Evolutionary conservation across 192 early-diverging fungal species (phyloP).

Genomic region (Gaertneriomyces semiglobifer): DNA sequence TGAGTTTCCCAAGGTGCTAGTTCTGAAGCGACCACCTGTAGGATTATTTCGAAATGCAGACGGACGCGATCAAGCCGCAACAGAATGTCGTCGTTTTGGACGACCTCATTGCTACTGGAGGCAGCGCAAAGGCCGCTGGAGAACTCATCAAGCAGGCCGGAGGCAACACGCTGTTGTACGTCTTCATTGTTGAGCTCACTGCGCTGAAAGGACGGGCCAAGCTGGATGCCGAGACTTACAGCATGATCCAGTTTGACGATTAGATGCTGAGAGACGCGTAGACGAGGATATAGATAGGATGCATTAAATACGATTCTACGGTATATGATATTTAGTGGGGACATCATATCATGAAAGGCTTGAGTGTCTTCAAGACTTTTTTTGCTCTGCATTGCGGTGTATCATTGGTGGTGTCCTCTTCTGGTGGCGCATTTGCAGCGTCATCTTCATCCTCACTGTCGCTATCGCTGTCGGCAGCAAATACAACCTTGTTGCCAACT

Average conservation of each 20-base stretch:
- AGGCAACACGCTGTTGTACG: constrained; percentile 74
- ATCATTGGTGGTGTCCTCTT: not conserved
- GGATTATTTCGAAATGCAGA: constrained; percentile 93
- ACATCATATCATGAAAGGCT: not conserved
- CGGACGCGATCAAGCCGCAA: constrained; percentile 69
- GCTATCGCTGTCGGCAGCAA: constrained; percentile 1
- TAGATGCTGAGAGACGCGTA: constrained; percentile 20
- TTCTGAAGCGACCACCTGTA: constrained; percentile 11
- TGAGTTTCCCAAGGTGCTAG: too few relatives aligned
- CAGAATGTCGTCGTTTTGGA: constrained; percentile 91
- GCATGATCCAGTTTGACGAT: constrained; percentile 71
- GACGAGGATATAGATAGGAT: too few relatives aligned
- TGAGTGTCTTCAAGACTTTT: not conserved
- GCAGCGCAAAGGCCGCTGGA: constrained; percentile 78
- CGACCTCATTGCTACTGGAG: constrained; percentile 77
- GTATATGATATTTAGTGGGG: too few relatives aligned
- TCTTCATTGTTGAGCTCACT: constrained; percentile 90
- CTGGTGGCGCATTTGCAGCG: not conserved
- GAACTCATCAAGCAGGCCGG: constrained; percentile 72
- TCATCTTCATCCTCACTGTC: not conserved
- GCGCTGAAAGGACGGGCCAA: constrained; percentile 75
- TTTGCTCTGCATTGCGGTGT: not conserved
- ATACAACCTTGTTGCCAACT: constrained; percentile 21
- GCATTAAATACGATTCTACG: too few relatives aligned
- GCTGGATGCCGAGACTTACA: constrained; percentile 83